Conservation (phyloP, 306 rosid genomes). For the Notholithocarpus densiflorus region DNA sequence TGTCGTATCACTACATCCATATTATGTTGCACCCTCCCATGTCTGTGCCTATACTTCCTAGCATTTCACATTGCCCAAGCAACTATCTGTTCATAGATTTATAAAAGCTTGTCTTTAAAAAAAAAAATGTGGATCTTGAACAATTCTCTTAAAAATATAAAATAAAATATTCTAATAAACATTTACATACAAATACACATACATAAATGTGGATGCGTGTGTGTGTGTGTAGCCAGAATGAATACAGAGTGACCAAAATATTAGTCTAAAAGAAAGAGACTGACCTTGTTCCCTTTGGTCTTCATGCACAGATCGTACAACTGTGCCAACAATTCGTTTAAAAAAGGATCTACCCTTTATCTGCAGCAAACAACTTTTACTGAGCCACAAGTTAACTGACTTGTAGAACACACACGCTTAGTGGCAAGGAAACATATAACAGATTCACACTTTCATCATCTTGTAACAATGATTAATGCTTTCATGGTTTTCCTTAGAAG, state of each 20-base stretch:
- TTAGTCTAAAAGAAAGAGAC: conserved; percentile 14
- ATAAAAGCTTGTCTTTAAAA: too few relatives aligned
- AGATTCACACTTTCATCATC: background rate
- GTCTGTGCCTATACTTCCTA: too few relatives aligned
- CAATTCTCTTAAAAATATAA: background rate
- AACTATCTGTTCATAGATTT: too few relatives aligned
- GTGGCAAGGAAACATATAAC: background rate
- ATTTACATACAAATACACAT: background rate
- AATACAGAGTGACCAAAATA: background rate
- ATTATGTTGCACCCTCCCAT: too few relatives aligned
- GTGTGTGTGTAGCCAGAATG: background rate
- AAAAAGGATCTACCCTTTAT: conserved; percentile 76
- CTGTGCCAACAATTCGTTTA: conserved; percentile 89
- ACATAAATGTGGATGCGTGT: too few relatives aligned
- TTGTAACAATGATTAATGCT: background rate
- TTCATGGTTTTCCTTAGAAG: background rate
- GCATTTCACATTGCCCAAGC: too few relatives aligned
- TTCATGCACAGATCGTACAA: conserved; percentile 88
- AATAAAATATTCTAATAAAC: background rate
- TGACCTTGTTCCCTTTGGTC: conserved; percentile 90
- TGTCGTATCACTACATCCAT: too few relatives aligned
- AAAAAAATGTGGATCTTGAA: too few relatives aligned
- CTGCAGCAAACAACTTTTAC: conserved; percentile 43
- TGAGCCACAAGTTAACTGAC: background rate
- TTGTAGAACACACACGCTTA: background rate